phyloP scores from a whole-genome alignment of 768 basidiomycete species.

The Boletus sp. region DNA sequence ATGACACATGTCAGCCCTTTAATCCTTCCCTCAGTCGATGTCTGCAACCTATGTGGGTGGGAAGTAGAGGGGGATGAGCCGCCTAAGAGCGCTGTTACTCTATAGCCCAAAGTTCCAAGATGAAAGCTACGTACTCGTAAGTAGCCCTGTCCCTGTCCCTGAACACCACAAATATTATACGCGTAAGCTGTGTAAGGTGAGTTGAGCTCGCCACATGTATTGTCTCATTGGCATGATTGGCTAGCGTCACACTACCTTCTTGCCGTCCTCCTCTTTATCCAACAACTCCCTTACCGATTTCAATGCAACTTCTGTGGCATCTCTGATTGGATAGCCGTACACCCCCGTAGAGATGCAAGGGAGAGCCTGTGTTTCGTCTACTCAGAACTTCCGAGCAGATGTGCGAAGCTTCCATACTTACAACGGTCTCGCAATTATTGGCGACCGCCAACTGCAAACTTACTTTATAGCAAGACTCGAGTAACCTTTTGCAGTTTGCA shows the following conservation, averaged over 20 bases:
- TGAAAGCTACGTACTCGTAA: constrained; percentile 54
- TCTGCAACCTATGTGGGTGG: constrained; percentile 32
- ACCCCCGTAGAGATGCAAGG: constrained; percentile 78
- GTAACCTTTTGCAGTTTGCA: constrained; percentile 47
- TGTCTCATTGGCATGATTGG: background rate
- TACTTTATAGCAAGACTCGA: constrained; percentile 66
- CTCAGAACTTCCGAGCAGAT: background rate
- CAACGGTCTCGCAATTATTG: constrained; percentile 62
- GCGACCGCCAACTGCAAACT: constrained; percentile 63
- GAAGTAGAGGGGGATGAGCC: constrained; percentile 65
- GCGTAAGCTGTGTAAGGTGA: constrained; percentile 49
- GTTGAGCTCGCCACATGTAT: background rate
- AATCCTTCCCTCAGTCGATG: background rate
- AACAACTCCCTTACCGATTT: constrained; percentile 53
- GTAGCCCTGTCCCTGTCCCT: constrained; percentile 58
- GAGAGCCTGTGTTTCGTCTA: constrained; percentile 55
- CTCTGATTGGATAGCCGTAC: constrained; percentile 73
- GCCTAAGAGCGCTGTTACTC: constrained; percentile 22
- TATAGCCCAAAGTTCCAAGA: background rate
- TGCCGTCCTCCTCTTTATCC: constrained; percentile 46
- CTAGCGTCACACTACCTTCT: constrained; percentile 35
- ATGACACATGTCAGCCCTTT: background rate
- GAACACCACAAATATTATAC: constrained; percentile 74
- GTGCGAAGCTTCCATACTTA: constrained; percentile 27
- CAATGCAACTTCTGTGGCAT: constrained; percentile 72